Evolutionary conservation across 768 basidiomycete species (phyloP), one percentile per base, ranked within the genome.

Genomic region (Serendipita vermifera): DNA sequence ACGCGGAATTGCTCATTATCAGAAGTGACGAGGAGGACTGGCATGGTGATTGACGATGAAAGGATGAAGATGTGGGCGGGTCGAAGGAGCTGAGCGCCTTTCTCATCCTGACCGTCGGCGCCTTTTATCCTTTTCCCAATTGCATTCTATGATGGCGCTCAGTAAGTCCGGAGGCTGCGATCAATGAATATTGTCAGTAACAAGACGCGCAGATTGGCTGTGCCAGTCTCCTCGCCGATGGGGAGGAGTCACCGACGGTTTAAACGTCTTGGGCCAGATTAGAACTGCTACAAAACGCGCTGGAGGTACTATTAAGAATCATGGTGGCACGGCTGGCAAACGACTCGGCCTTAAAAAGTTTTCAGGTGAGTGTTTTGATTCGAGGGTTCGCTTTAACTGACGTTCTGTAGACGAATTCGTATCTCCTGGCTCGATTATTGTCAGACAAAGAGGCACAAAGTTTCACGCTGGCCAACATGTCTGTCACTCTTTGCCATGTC

Each of bases 401-500:
- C 57, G 59, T 62, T 22, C 17, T 31, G 51, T 59, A 97, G 94
- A 96, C 66, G 84, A 97, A 69, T 79, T 77, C 69, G 92, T 97
- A 24, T 77, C 87, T 24, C 89, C 96, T 6, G 96, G 96, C 38
- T 89, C 94, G 72, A 97, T 99, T 63, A 87, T 99, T 65, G 82
- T 98, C 31, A 79, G 96, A 40, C 96, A 99, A 69, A 78, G 96
- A 60, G 96, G 96, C 6, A 85, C 86, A 0, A 74, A 84, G 53
- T 94, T 96, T 71, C 91, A 94, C 66, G 82, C 94, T 3, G 94
- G 93, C 0, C 92, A 91, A 67, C 83, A 97, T 69, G 93, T 92
- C 69, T 56, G 83, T 71, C 29, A 31, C 35, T 33, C 41, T 41
- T 51, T 56, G 27, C 40, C 56, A 7, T n/a, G n/a, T 13, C 54